These are phyloP conservation scores for Penicillium sp. DNA, from an alignment of 2,329 filamentous ascomycete genomes.

Conservation along the genomic window DNA sequence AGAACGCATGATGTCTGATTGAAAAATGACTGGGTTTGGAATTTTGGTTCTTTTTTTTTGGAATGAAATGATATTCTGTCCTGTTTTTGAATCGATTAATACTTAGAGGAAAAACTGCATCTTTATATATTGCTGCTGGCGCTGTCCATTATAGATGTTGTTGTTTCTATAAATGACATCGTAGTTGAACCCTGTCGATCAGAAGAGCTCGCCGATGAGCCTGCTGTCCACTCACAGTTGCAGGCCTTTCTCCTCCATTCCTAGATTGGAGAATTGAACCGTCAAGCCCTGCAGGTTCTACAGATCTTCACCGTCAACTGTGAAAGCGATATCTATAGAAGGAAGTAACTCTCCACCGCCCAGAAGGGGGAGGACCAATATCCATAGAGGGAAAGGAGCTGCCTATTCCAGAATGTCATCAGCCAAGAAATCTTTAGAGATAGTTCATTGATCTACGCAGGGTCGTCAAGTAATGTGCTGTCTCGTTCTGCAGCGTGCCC, in stretches of 20 bases:
- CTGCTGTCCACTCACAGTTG: neutral
- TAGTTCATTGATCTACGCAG: neutral
- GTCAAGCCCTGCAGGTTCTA: slow-evolving; percentile 16
- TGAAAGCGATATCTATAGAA: slow-evolving; percentile 5
- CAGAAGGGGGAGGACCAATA: slow-evolving; percentile 9
- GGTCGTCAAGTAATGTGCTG: neutral
- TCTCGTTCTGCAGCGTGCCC: neutral
- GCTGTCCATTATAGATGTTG: neutral
- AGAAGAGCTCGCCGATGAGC: neutral
- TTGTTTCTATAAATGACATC: slow-evolving; percentile 16
- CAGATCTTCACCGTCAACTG: slow-evolving; percentile 1
- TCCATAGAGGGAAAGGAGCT: slow-evolving; percentile 17
- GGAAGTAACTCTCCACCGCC: slow-evolving; percentile 1
- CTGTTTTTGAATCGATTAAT: slow-evolving; percentile 1
- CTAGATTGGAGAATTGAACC: neutral
- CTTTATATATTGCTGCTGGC: slow-evolving; percentile 12
- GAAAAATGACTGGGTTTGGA: neutral
- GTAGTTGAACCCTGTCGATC: slow-evolving; percentile 4
- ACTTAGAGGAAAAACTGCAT: neutral
- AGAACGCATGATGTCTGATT: slow-evolving; percentile 20
- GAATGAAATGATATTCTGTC: neutral
- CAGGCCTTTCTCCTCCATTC: neutral
- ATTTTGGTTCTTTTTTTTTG: neutral
- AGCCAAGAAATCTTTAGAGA: slow-evolving; percentile 12
- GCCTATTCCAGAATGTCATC: slow-evolving; percentile 8